phyloP scores from a whole-genome alignment of 805 yeast genomes.

The Kazachstania viticola region DNA sequence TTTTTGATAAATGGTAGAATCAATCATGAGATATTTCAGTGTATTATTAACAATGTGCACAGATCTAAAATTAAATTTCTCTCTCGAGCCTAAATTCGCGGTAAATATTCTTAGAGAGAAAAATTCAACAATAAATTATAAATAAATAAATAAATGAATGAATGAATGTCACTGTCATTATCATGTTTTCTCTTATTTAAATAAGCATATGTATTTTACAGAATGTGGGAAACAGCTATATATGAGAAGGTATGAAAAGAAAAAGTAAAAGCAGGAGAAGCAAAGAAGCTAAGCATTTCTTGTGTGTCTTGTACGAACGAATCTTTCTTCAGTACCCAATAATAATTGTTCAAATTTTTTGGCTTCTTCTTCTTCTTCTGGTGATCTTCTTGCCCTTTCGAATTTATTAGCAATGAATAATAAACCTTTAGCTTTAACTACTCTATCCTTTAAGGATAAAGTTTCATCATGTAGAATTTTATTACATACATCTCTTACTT shows the following conservation, averaged over 20 bases:
- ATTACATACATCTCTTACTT: conserved; percentile 69
- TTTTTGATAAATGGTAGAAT: neutral
- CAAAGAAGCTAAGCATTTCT: too few relatives aligned
- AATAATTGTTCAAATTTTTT: conserved; percentile 79
- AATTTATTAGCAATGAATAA: conserved; percentile 59
- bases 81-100: neutral
- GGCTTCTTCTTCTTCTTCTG: conserved; percentile 85
- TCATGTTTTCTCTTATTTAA: too few relatives aligned
- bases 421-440: conserved; percentile 68
- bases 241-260: too few relatives aligned
- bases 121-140: neutral
- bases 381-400: conserved; percentile 51
- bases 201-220: too few relatives aligned
- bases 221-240: too few relatives aligned
- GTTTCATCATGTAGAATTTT: conserved; percentile 56
- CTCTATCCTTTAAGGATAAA: conserved; percentile 44
- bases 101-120: neutral
- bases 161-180: too few relatives aligned
- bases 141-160: too few relatives aligned
- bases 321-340: conserved; percentile 58
- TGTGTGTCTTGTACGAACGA: too few relatives aligned
- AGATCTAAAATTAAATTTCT: neutral
- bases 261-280: too few relatives aligned
- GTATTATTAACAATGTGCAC: neutral
- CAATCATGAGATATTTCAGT: too few relatives aligned